Evolutionary conservation across 495 filamentous ascomycete species (phyloP), one percentile per base, ranked within the genome.

Genomic region (Ascobolus immersus): DNA sequence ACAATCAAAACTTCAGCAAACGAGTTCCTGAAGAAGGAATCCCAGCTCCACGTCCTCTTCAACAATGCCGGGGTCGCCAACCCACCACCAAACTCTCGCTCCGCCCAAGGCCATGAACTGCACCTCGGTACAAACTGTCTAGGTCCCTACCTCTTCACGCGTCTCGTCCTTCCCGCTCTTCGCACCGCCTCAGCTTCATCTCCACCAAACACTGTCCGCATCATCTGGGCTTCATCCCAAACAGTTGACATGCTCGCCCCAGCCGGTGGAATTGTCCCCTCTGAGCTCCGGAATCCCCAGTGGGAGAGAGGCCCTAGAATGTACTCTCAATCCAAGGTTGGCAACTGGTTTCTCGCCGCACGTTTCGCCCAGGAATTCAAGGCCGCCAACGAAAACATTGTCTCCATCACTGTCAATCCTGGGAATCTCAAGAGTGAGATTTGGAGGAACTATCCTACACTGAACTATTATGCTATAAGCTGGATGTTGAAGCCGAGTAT

Each of bases 51-150:
- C 35, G 56, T 66, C 6, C 49, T 70, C 0, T 67, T 52, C 40
- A 67, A 67, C 39, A 67, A 69, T 38, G 64, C 65, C 0, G 66
- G 64, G 5, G 46, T 68, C 15, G 46, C 48, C 15, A 29, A 45
- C 5, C 49, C 54, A 0, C 50, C 52, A 0, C 11, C 6, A 1
- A 55, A 49, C 6, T 47, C 38, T 6, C 25, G 37, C 5, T 45
- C 48, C 2, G 35, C 28, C 2, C 55, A 61, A 34, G 57, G 54
- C 28, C 48, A 55, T 39, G 57, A 61, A 20, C 20, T 54, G 11
- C 45, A 54, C 14, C 31, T 64, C 1, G 57, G 55, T 14, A 44
- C 48, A 1, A 64, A 63, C 49, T 41, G 39, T 13, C 17, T 63
- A 11, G 55, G 41, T 1, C 44, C 52, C 1, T 56, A 52, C 39